A percentile compares a stretch with the other conserved stretches of the same genome.
Evolutionary conservation across 371 early-diverging fungal species (phyloP).

Genomic region (Mortierella sp.): DNA sequence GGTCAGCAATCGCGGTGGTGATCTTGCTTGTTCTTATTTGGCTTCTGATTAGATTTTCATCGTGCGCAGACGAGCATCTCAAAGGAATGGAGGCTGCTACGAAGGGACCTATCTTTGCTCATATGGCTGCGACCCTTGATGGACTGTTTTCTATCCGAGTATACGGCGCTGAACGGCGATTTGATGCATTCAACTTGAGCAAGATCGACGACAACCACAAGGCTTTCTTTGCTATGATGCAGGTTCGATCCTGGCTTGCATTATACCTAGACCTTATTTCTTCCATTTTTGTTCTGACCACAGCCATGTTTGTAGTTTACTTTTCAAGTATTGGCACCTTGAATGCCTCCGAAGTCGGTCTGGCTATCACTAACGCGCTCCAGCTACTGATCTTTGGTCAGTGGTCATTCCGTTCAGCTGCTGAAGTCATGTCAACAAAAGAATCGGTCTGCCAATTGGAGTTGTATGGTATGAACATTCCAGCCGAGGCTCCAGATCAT

Average conservation of each 20-base stretch:
- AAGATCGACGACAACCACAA: conserved; percentile 72
- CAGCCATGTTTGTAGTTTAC: conserved; percentile 67
- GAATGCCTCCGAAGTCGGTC: conserved; percentile 65
- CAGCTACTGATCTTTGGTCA: conserved; percentile 80
- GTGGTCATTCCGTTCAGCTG: conserved; percentile 72
- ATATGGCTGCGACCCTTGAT: conserved; percentile 79
- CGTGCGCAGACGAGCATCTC: conserved; percentile 61
- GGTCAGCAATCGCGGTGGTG: conserved; percentile 65
- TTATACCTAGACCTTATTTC: conserved; percentile 76
- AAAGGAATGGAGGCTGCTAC: conserved; percentile 62
- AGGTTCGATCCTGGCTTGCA: conserved; percentile 67
- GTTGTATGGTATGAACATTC: conserved; percentile 68
- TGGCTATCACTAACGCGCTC: conserved; percentile 77
- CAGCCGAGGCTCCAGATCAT: conserved; percentile 64
- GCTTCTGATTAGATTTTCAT: conserved; percentile 56
- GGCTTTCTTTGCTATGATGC: conserved; percentile 63
- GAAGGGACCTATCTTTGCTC: conserved; percentile 76
- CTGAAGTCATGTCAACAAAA: conserved; percentile 72
- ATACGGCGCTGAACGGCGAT: conserved; percentile 68
- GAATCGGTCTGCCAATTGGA: conserved; percentile 67
- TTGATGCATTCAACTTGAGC: conserved; percentile 64
- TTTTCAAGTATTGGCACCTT: conserved; percentile 34
- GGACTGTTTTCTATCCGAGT: conserved; percentile 79
- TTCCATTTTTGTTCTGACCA: conserved; percentile 71
- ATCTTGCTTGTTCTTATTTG: conserved; percentile 54